Evolutionary conservation across 2,329 filamentous ascomycete genomes (phyloP).

Genomic region (Thermothelomyces thermophilus): DNA sequence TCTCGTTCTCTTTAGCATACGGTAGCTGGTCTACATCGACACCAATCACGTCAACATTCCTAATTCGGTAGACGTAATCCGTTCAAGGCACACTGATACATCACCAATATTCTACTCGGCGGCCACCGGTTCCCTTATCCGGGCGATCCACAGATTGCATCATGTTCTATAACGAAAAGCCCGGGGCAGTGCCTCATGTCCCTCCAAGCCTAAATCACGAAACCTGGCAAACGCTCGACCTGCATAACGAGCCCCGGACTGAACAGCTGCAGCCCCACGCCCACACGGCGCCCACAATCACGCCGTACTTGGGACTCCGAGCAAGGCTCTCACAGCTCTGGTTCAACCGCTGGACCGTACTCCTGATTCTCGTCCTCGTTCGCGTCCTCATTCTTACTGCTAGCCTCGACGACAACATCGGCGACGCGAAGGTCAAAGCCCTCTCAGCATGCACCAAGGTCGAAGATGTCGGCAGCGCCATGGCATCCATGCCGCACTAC

Average conservation of each 20-base stretch:
- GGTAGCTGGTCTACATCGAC: slow-evolving; percentile 19
- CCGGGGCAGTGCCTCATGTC: slow-evolving; percentile 25
- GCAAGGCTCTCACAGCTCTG: slow-evolving; percentile 90
- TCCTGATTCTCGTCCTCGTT: slow-evolving; percentile 78
- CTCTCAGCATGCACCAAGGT: slow-evolving; percentile 86
- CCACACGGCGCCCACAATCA: slow-evolving; percentile 63
- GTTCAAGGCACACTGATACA: slow-evolving; percentile 2
- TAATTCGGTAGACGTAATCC: slow-evolving; percentile 11
- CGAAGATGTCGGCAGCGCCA: slow-evolving; percentile 84
- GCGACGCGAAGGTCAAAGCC: slow-evolving; percentile 70
- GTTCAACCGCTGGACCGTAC: slow-evolving; percentile 95
- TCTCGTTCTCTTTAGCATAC: slow-evolving; percentile 10
- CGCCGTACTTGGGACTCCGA: slow-evolving; percentile 85
- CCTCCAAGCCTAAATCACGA: slow-evolving; percentile 26
- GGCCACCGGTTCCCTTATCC: slow-evolving; percentile 9
- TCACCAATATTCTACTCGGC: background rate
- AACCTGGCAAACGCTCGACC: slow-evolving; percentile 32
- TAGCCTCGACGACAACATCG: slow-evolving; percentile 66
- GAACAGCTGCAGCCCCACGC: slow-evolving; percentile 26
- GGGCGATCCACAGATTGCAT: slow-evolving; percentile 2
- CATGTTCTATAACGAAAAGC: slow-evolving; percentile 26
- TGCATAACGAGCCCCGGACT: slow-evolving; percentile 29
- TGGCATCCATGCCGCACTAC: slow-evolving; percentile 98
- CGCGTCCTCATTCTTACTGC: slow-evolving; percentile 71
- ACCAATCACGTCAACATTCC: slow-evolving; percentile 7